A percentile compares a stretch with the other conserved stretches of the same genome.
phyloP scores from a whole-genome alignment of 2,329 filamentous ascomycete species.

The Magnaporthales sp. region DNA sequence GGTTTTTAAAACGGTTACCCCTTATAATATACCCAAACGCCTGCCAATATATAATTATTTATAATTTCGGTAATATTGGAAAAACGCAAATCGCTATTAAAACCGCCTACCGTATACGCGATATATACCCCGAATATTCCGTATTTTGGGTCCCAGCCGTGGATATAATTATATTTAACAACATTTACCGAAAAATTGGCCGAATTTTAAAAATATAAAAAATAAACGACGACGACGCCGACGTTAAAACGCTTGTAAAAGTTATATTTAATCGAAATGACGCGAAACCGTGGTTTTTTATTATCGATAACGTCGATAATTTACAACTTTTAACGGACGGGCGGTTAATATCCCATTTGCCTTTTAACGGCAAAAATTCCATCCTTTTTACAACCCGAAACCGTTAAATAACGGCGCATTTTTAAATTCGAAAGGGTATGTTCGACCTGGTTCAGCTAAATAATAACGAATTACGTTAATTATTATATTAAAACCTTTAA shows the following conservation, averaged over 20 bases:
- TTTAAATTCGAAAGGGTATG: constrained; percentile 10
- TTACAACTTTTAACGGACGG: constrained; percentile 17
- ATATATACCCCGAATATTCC: constrained; percentile 19
- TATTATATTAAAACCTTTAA: constrained; percentile 14
- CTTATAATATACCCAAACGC: constrained; percentile 3
- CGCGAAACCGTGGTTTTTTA: constrained; percentile 27
- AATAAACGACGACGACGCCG: constrained; percentile 22
- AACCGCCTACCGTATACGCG: constrained; percentile 18
- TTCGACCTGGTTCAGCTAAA: constrained; percentile 16
- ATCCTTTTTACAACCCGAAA: constrained; percentile 21
- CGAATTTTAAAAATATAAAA: constrained; percentile 16
- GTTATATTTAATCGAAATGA: constrained; percentile 17
- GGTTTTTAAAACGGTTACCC: constrained; percentile 10
- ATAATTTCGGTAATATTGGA: constrained; percentile 25
- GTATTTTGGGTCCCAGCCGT: constrained; percentile 31
- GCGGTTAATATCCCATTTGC: constrained; percentile 19
- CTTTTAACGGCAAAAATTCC: constrained; percentile 17
- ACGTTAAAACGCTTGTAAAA: constrained; percentile 27
- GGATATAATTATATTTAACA: constrained; percentile 19
- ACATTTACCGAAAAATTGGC: constrained; percentile 25
- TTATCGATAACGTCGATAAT: constrained; percentile 38
- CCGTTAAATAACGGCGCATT: constrained; percentile 8
- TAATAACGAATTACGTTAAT: constrained; percentile 11
- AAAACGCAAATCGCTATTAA: constrained; percentile 31
- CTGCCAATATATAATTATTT: constrained; percentile 6